phyloP scores from a whole-genome alignment of 2,329 filamentous ascomycete genomes.

The Chaetothyriales sp. region DNA sequence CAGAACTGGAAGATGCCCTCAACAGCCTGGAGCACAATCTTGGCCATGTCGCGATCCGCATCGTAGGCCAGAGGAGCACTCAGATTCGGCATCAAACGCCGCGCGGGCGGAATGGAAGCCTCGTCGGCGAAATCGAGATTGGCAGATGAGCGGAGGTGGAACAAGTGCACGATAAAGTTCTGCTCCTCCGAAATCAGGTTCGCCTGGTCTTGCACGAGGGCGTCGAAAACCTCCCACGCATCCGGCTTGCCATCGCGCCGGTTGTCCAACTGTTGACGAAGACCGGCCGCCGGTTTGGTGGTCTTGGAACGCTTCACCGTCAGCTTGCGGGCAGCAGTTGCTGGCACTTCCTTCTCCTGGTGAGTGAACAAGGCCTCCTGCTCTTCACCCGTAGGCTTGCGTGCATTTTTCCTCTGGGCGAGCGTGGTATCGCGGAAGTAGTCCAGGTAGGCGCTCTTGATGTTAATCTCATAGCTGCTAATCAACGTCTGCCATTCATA shows the following conservation, averaged over 20 bases:
- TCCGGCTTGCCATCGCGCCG: constrained; percentile 49
- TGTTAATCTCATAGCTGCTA: constrained; percentile 64
- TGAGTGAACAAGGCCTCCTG: constrained; percentile 75
- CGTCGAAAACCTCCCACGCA: constrained; percentile 67
- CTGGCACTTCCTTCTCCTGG: constrained; percentile 69
- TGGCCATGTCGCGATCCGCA: constrained; percentile 73
- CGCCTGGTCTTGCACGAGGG: constrained; percentile 64
- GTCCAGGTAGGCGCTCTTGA: constrained; percentile 60
- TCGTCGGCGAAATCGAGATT: constrained; percentile 70
- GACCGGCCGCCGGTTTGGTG: constrained; percentile 26
- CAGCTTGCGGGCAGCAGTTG: constrained; percentile 67
- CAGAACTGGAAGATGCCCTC: constrained; percentile 76
- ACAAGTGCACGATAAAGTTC: constrained; percentile 94
- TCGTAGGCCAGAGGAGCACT: constrained; percentile 66
- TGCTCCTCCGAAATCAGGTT: constrained; percentile 83
- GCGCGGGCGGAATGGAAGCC: constrained; percentile 46
- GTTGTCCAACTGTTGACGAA: constrained; percentile 32
- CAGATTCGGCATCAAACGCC: constrained; percentile 58
- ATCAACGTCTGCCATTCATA: constrained; percentile 69
- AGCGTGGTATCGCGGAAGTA: constrained; percentile 66
- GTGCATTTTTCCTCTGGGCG: constrained; percentile 65
- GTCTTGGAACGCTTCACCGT: constrained; percentile 92
- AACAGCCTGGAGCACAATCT: constrained; percentile 72
- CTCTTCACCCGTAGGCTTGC: constrained; percentile 62
- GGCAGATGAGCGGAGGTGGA: constrained; percentile 78